Evolutionary conservation across 1,284 basidiomycete species (phyloP).

Genomic region (Rhodotorula sp.): DNA sequence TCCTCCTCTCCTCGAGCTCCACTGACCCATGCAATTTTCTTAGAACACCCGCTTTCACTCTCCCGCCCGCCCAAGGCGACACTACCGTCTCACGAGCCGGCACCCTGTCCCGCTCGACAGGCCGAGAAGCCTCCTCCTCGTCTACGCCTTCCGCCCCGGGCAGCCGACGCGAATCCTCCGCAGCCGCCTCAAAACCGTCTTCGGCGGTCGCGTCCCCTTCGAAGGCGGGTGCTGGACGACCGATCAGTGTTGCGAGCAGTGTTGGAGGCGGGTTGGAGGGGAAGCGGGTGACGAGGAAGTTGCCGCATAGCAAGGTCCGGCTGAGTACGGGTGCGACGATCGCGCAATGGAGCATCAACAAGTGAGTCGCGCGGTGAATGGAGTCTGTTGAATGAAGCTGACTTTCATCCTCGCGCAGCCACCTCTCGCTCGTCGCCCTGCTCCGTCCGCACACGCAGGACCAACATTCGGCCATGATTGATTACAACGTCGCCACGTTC

Average conservation of each 20-base stretch:
- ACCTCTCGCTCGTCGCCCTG: slow-evolving; percentile 74
- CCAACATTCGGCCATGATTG: slow-evolving; percentile 73
- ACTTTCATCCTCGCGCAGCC: slow-evolving; percentile 43
- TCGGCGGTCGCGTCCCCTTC: not conserved
- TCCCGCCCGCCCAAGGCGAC: slow-evolving; percentile 1
- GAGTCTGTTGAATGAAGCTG: not conserved
- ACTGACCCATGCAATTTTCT: not conserved
- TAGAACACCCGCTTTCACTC: slow-evolving; percentile 10
- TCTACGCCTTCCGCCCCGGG: not conserved
- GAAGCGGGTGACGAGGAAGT: slow-evolving; percentile 1
- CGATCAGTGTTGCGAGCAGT: not conserved
- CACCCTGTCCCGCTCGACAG: slow-evolving; percentile 5
- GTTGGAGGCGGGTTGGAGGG: not conserved
- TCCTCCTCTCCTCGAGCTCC: not conserved
- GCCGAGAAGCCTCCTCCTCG: not conserved
- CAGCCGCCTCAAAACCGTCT: not conserved
- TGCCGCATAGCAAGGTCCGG: slow-evolving; percentile 33
- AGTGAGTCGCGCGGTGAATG: slow-evolving; percentile 3
- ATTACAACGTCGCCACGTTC: slow-evolving; percentile 91
- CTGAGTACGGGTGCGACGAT: slow-evolving; percentile 38
- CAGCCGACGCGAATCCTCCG: slow-evolving; percentile 3
- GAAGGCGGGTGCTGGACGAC: not conserved
- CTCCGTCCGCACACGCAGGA: slow-evolving; percentile 77
- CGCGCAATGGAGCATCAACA: slow-evolving; percentile 40
- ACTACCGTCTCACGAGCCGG: slow-evolving; percentile 12